Base-by-base conservation (phyloP, 805 yeast species). In the Myxozyma neglecta region DNA sequence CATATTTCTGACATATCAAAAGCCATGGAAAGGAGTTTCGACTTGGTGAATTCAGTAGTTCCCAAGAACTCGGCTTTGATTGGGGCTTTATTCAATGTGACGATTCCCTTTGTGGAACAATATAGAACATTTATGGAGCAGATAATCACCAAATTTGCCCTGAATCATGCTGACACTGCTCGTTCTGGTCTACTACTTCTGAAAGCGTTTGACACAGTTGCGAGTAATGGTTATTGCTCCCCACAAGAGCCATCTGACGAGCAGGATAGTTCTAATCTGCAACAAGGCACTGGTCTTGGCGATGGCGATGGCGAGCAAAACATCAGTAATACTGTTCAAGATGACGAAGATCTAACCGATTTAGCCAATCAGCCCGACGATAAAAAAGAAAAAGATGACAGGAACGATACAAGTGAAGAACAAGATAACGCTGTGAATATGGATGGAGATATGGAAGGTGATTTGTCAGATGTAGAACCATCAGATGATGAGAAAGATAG, bases 401-500 rank as follows among this genome's bases (percentile, higher is more conserved):
- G 18, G 4, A n/a, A 85, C n/a, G 83, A 85, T 6, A 81, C 84
- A 34, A 80, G 81, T 10, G 77, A 79, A 9, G 87, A 87, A n/a
- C 86, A 85, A 8, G 84, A 90, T 55, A 90, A 90, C 72, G 97
- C 97, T 5, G 91, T 89, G 50, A 96, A 90, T 53, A 89, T 92
- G 72, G 96, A 92, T 69, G 97, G 97, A 40, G 98, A 94, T 69
- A 90, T 94, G 96, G 97, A 94, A 29, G 99, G 99, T 57, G 85
- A 90, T 34, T 74, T 87, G 8, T 97, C 93, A 74, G 91, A 92
- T 66, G 77, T 74, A 3, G 79, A 77, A 1, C 79, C 79, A 1
- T 81, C 93, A 90, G 76, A 90, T 90, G 97, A 59, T 18, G 93
- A 98, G 97, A 97, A 92, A 70, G 91, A 93, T 72, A 89, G 87